Evolutionary conservation across 352 stramenopile genomes (phyloP).

Genomic region (Globisporangium cylindrosporum): DNA sequence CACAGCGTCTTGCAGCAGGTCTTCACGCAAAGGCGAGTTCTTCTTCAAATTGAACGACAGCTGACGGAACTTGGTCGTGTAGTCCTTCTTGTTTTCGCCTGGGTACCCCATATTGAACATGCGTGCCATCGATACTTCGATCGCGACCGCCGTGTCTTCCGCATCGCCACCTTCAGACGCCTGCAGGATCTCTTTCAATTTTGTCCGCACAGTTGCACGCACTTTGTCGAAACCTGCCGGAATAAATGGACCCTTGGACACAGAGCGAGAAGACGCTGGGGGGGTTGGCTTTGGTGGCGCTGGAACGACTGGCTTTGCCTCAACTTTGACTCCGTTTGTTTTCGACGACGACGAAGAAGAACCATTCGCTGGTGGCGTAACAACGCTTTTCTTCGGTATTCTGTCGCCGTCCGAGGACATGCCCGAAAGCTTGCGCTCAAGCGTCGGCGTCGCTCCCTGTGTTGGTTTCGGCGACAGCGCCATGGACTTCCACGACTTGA

Average conservation of each 20-base stretch:
- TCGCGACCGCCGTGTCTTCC: constrained; percentile 51
- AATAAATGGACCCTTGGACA: constrained; percentile 41
- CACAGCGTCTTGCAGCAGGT: constrained; percentile 68
- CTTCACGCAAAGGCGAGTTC: constrained; percentile 75
- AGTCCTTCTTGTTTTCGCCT: constrained; percentile 86
- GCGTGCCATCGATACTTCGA: constrained; percentile 77
- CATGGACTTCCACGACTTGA: constrained; percentile 89
- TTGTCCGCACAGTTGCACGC: constrained; percentile 72
- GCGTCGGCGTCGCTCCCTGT: background rate
- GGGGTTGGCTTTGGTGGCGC: background rate
- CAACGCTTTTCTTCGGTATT: constrained; percentile 26
- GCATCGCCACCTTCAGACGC: constrained; percentile 44
- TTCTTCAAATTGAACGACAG: constrained; percentile 92
- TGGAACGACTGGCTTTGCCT: background rate
- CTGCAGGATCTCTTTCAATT: constrained; percentile 75
- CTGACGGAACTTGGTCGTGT: constrained; percentile 85
- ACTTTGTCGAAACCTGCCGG: constrained; percentile 70
- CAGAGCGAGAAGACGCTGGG: background rate
- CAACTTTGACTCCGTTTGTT: constrained; percentile 28
- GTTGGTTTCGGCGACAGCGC: constrained; percentile 56
- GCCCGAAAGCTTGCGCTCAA: constrained; percentile 31
- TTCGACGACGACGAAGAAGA: constrained; percentile 5
- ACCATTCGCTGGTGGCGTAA: constrained; percentile 11
- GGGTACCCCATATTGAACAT: constrained; percentile 65
- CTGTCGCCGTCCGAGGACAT: constrained; percentile 29